Evolutionary conservation across 371 early-diverging fungal species (phyloP), one percentile per base, ranked within the genome.

Genomic region (Zancudomyces culisetae): DNA sequence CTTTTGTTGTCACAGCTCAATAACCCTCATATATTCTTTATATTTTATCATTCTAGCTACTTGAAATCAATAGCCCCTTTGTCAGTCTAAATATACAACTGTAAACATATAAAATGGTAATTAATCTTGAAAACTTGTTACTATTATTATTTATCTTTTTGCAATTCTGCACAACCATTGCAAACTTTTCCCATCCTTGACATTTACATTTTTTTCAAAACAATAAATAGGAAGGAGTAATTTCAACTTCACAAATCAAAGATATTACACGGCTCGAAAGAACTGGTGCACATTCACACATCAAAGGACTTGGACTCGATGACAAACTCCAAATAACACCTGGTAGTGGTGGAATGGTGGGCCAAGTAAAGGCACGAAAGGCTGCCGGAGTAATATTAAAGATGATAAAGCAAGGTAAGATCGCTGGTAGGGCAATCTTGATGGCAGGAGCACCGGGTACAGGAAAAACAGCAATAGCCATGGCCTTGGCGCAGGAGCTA

Each of bases 371-470:
- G 64, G 96, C 97, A 26, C 84, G 98, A 58, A 90, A 87, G 61
- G 95, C 95, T 6, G 93, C 91, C 12, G 95, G 96, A 19, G 80
- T 97, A 19, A 84, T 95, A 57, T 77, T 94, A 35, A 83, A 83
- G 64, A 81, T 97, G 72, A 91, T 95, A 60, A 75, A 86, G 66
- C 82, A 90, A 30, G 95, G 93, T 42, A 90, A 90, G 63, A 95
- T 94, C 62, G 90, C 93, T n/a, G 97, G 98, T 45, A 80, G 96
- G 35, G 90, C 96, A 10, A 78, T 98, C 20, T 65, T 98, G 61
- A 85, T 99, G 69, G 94, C 96, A 4, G 99, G 99, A 42, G 89
- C 91, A 22, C 94, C 98, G 0, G 98, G 97, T n/a, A 92, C 96
- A 6, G 98, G 96, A 59, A 90, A 90, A 72, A 88, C 89, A 0